phyloP scores from a whole-genome alignment of 2,329 filamentous ascomycete genomes.

The Aspergillus hortae region DNA sequence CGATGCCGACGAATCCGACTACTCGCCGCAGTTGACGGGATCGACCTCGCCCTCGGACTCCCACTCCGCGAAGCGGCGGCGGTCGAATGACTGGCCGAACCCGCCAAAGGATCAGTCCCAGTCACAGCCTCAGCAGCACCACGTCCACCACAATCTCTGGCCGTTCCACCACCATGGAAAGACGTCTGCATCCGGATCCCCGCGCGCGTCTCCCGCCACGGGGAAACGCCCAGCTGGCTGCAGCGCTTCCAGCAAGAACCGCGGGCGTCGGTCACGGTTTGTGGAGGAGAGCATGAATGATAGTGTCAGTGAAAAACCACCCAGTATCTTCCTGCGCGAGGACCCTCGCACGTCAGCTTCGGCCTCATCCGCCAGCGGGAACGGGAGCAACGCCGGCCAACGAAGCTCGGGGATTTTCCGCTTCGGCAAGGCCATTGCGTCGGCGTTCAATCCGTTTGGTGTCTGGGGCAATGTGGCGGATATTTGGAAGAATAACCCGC shows the following conservation, averaged over 20 bases:
- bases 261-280: slow-evolving; percentile 61
- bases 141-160: slow-evolving; percentile 7
- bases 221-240: slow-evolving; percentile 2
- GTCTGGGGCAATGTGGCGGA: slow-evolving; percentile 42
- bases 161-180: slow-evolving; percentile 10
- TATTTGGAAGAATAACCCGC: slow-evolving; percentile 41
- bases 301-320: slow-evolving; percentile 67
- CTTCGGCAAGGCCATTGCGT: slow-evolving; percentile 54
- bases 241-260: slow-evolving; percentile 17
- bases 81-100: slow-evolving; percentile 46
- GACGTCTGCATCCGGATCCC: slow-evolving; percentile 10
- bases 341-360: slow-evolving; percentile 8
- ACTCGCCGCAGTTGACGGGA: slow-evolving; percentile 10
- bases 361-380: slow-evolving; percentile 10
- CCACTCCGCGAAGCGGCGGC: slow-evolving; percentile 41
- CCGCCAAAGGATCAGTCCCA: slow-evolving; percentile 3
- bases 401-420: slow-evolving; percentile 50
- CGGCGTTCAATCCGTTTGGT: slow-evolving; percentile 53
- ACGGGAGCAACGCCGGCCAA: slow-evolving; percentile 21
- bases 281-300: slow-evolving; percentile 85
- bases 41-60: slow-evolving; percentile 16
- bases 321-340: slow-evolving; percentile 60
- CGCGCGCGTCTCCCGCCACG: slow-evolving; percentile 5
- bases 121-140: neutral
- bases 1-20: slow-evolving; percentile 26